phyloP scores from a whole-genome alignment of 345 rosid species.

The Combretum micranthum region DNA sequence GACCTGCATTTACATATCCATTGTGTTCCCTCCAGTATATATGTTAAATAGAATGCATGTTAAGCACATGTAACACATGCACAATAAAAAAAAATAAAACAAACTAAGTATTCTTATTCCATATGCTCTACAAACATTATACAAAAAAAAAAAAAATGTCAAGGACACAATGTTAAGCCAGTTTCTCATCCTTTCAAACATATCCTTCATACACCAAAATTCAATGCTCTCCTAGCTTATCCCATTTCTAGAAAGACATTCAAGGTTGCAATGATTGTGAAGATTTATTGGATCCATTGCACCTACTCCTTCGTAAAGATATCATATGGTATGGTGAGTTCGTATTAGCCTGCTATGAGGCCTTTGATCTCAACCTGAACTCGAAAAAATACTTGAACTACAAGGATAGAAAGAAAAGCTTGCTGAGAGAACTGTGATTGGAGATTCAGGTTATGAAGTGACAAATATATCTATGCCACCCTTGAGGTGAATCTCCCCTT shows the following conservation, averaged over 20 bases:
- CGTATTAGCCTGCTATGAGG: conserved; percentile 64
- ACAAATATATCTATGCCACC: conserved; percentile 90
- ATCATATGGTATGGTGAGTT: conserved; percentile 72
- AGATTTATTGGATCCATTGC: conserved; percentile 66
- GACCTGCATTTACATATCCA: no score
- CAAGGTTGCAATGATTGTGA: conserved; percentile 82
- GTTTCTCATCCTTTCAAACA: no score
- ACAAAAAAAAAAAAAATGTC: no score
- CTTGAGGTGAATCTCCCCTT: conserved; percentile 51
- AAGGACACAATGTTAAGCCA: no score
- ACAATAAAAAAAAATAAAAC: no score
- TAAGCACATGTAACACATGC: no score
- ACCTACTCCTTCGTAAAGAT: conserved; percentile 68
- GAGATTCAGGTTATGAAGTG: conserved; percentile 52
- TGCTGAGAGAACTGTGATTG: conserved; percentile 49
- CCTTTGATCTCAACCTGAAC: conserved; percentile 56
- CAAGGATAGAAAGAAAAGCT: conserved; percentile 56
- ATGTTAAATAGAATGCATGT: no score
- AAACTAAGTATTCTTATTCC: no score
- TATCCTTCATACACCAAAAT: no score
- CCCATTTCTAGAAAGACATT: conserved; percentile 56
- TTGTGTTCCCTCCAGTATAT: no score
- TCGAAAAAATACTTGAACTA: conserved; percentile 71
- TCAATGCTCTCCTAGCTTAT: conserved; percentile 9
- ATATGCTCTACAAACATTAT: no score